Base-by-base conservation (phyloP, 225 moss, liverwort and hornwort genomes). In the Asterella californica region DNA sequence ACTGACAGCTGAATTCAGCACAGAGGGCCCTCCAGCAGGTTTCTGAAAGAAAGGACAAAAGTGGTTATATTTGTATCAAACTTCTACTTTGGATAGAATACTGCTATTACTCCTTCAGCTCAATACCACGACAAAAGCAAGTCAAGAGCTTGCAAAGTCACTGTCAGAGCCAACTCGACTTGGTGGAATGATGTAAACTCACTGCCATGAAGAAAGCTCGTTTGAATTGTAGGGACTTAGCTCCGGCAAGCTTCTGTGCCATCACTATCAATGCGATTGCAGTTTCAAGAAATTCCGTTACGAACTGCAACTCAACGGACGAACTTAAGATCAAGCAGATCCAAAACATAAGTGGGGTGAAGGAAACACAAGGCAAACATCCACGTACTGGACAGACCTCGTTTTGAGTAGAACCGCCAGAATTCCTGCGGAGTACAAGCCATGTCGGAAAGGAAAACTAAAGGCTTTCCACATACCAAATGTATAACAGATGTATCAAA, bases 161-260 rank as follows among this genome's bases (percentile, higher is more conserved):
- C 61, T 29, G 24, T 62, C 24, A 5, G 61, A 24, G 25, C 61
- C 14, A 57, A 62, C 27, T 62, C 25, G 10, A 62, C 24, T 25
- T 62, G 14, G 27, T 62, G 5, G 61, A n/a, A 14, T 24, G 61
- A 67, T 45, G 52, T 68, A 15, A 80, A 75, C 89, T 87, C 69
- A 94, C 96, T 82, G 88, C 85, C 82, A 99, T 89, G 57, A 90
- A 85, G 30, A 94, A 37, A 52, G 89, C 84, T 63, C 97, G 94
- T 83, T 50, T 92, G 64, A 89, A 87, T 24, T 99, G 86, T 85
- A 99, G 82, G 42, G 91, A 83, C 86, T 93, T 93, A 49, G 54
- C 85, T 83, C 97, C 94, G 22, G 86, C 84, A 22, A 99, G 75
- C 82, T 99, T 99, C 80, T 99, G 97, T 37, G 97, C 93, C 79